Evolutionary conservation across 495 filamentous ascomycete genomes (phyloP).

Genomic region (Echria macrotheca): DNA sequence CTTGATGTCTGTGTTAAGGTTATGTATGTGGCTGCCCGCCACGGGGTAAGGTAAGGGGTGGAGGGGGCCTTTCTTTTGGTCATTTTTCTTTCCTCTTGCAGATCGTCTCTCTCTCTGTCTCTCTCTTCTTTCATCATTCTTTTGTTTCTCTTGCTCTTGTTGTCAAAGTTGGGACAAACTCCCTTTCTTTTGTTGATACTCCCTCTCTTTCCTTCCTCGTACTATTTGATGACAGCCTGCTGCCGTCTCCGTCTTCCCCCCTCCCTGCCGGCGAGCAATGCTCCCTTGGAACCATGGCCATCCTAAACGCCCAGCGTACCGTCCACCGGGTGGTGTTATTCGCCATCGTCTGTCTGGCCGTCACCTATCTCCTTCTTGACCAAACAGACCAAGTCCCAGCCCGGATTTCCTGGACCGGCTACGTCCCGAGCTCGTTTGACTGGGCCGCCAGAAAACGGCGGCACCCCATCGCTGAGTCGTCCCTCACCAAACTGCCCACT

Average conservation of each 20-base stretch:
- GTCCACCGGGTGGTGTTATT: slow-evolving; percentile 21
- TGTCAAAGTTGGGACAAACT: neutral
- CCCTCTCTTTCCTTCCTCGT: neutral
- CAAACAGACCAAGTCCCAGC: neutral
- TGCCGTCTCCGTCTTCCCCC: neutral
- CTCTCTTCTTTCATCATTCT: neutral
- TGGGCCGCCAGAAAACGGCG: slow-evolving; percentile 34
- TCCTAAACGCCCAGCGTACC: slow-evolving; percentile 18
- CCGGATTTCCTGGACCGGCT: neutral
- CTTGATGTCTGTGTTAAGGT: neutral
- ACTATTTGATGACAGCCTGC: neutral
- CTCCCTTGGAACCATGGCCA: slow-evolving; percentile 26
- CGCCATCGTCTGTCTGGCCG: slow-evolving; percentile 16
- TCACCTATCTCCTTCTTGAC: slow-evolving; percentile 15
- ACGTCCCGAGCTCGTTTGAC: slow-evolving; percentile 35
- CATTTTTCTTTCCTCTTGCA: too few species aligned
- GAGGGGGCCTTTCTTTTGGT: too few species aligned
- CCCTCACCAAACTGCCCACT: slow-evolving; percentile 26
- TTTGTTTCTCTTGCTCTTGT: neutral
- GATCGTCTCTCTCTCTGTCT: too few species aligned
- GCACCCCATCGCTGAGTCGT: slow-evolving; percentile 30
- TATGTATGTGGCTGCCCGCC: too few species aligned
- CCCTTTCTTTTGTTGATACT: neutral
- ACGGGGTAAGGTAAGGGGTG: too few species aligned
- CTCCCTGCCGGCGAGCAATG: slow-evolving; percentile 8